Evolutionary conservation across 306 rosid species (phyloP).

Genomic region (Acacia acuminata): DNA sequence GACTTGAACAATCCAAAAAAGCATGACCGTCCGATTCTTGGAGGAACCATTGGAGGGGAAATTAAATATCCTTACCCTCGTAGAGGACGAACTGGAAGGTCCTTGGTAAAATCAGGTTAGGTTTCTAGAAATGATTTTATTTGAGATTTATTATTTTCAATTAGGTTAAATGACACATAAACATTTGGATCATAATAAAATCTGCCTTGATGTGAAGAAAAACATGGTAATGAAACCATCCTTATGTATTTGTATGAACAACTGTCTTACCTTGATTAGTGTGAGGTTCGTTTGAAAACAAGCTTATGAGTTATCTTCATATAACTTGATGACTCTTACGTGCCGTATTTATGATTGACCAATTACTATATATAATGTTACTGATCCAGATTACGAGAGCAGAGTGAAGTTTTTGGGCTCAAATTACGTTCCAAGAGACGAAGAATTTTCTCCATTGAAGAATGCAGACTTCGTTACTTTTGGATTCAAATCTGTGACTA

Average conservation of each 20-base stretch:
- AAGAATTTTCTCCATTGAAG: constrained; percentile 50
- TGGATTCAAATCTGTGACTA: constrained; percentile 48
- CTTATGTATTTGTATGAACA: not conserved
- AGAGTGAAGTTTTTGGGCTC: constrained; percentile 29
- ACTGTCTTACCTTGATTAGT: not conserved
- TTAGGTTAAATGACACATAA: too few relatives aligned
- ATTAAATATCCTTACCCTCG: constrained; percentile 66
- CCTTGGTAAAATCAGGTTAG: constrained; percentile 44
- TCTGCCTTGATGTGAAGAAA: not conserved
- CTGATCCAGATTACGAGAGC: constrained; percentile 45
- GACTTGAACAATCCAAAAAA: constrained; percentile 61
- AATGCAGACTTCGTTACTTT: constrained; percentile 54
- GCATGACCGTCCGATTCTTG: constrained; percentile 56
- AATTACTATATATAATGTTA: not conserved
- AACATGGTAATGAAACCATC: too few relatives aligned
- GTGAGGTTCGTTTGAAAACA: not conserved
- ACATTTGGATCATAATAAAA: not conserved
- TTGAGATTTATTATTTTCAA: not conserved
- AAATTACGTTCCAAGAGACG: constrained; percentile 37
- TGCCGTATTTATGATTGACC: too few relatives aligned
- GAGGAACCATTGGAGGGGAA: constrained; percentile 74
- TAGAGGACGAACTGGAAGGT: constrained; percentile 68
- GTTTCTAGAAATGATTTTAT: not conserved
- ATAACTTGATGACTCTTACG: too few relatives aligned
- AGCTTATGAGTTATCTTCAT: not conserved